Conservation (phyloP, 2,329 filamentous ascomycete species). For the Neonectria punicea region DNA sequence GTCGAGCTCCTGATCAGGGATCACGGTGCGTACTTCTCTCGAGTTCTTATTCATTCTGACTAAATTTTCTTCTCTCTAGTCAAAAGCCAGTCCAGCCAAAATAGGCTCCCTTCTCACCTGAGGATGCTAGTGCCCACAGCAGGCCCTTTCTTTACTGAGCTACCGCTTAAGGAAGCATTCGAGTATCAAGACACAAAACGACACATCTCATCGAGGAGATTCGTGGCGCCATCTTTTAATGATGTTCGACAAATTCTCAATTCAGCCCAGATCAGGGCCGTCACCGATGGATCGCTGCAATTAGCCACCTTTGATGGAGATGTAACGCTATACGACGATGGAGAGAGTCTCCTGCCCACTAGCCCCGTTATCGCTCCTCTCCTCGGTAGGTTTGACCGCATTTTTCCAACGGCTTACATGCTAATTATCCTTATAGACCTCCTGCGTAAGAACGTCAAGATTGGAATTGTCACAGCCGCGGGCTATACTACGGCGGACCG, state of each 20-base stretch:
- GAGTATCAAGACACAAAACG: constrained; percentile 87
- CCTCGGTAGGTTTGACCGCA: constrained; percentile 51
- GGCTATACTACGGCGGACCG: constrained; percentile 89
- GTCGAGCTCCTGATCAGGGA: constrained; percentile 92
- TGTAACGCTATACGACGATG: constrained; percentile 94
- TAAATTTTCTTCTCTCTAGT: constrained; percentile 59
- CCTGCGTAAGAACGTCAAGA: constrained; percentile 79
- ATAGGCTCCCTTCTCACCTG: constrained; percentile 83
- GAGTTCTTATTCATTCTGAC: neutral
- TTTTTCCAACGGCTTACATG: neutral
- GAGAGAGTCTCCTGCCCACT: constrained; percentile 77
- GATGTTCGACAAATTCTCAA: constrained; percentile 94
- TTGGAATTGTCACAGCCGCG: constrained; percentile 96
- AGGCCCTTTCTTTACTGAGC: constrained; percentile 91
- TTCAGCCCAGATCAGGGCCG: constrained; percentile 91
- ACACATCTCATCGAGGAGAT: constrained; percentile 89
- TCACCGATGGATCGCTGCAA: constrained; percentile 81
- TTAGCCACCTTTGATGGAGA: constrained; percentile 98
- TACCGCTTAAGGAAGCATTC: constrained; percentile 90
- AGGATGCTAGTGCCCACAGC: constrained; percentile 91
- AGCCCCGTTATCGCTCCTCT: constrained; percentile 80
- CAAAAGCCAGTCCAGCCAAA: constrained; percentile 72
- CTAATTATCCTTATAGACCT: constrained; percentile 61
- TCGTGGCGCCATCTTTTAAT: constrained; percentile 97
- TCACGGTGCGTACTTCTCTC: constrained; percentile 70